These are phyloP conservation scores for Mallotus repandus DNA, from an alignment of 441 rosid species.

Conservation along the genomic window DNA sequence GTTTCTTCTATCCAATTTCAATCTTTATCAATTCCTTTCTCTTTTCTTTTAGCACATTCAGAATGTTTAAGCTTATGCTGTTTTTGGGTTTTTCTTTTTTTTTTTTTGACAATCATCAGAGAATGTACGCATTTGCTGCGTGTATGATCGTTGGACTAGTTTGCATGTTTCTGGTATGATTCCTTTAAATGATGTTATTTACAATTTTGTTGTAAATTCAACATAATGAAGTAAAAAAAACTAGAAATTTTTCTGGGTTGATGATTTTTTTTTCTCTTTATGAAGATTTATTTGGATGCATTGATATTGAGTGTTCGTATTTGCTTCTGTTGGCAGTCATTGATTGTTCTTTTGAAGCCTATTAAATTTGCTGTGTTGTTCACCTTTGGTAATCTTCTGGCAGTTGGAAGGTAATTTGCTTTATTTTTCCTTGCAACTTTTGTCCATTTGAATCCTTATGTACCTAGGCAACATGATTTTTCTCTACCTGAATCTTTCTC, in stretches of 20 bases:
- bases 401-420: slow-evolving; percentile 79
- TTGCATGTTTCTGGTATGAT: slow-evolving; percentile 68
- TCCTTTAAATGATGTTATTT: not conserved
- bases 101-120: slow-evolving; percentile 34
- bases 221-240: too few species aligned
- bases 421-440: slow-evolving; percentile 3
- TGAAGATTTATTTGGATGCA: not conserved
- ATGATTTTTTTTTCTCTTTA: not conserved
- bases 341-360: slow-evolving; percentile 74
- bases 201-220: not conserved
- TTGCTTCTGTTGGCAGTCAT: slow-evolving; percentile 51
- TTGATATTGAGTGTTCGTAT: not conserved
- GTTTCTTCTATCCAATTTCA: slow-evolving; percentile 22
- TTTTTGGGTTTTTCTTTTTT: slow-evolving; percentile 17
- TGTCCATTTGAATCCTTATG: not conserved
- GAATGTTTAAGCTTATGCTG: not conserved
- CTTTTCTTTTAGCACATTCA: not conserved
- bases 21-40: not conserved
- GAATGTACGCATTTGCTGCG: slow-evolving; percentile 66
- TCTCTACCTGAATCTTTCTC: too few species aligned
- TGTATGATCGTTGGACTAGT: slow-evolving; percentile 60
- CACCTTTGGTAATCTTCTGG: slow-evolving; percentile 84
- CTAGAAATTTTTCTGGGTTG: too few species aligned
- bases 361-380: slow-evolving; percentile 87
- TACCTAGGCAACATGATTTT: too few species aligned